Percentiles rank a stretch among this genome's conserved stretches.
These are phyloP conservation scores for Pythium grandisporangium DNA, from an alignment of 352 stramenopile species.

Conservation along the genomic window DNA sequence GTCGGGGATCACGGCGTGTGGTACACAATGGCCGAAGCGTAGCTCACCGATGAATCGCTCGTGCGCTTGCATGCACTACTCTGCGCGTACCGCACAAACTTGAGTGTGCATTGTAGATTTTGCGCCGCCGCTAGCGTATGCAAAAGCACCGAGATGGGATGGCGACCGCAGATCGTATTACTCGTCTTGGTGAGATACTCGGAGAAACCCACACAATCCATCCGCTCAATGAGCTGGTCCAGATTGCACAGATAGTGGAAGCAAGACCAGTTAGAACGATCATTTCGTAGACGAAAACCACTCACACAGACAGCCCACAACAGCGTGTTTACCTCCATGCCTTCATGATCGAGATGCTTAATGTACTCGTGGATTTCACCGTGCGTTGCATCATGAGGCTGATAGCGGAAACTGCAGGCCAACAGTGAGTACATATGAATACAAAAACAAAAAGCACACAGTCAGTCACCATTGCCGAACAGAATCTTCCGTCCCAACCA, in stretches of 20 bases:
- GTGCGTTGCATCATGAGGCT: constrained; percentile 72
- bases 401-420: constrained; percentile 82
- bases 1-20: constrained; percentile 24
- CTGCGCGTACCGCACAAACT: constrained; percentile 93
- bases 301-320: too few species aligned
- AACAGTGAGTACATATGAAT: too few species aligned
- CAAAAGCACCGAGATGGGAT: constrained; percentile 88
- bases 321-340: constrained; percentile 65
- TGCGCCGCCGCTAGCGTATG: constrained; percentile 45
- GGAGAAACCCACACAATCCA: constrained; percentile 89
- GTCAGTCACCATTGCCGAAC: background rate
- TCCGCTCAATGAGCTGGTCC: constrained; percentile 88
- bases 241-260: too few species aligned
- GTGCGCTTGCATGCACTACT: constrained; percentile 80
- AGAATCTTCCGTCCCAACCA: background rate
- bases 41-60: constrained; percentile 91
- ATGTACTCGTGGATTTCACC: constrained; percentile 94
- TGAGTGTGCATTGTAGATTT: constrained; percentile 62
- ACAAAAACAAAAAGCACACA: too few species aligned
- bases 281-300: too few species aligned
- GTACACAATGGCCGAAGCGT: constrained; percentile 90
- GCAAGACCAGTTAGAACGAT: too few species aligned
- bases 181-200: constrained; percentile 91
- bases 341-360: constrained; percentile 90
- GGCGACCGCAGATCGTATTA: constrained; percentile 97